Percentiles rank a stretch among this genome's conserved stretches.
Evolutionary conservation across 768 basidiomycete species (phyloP).

Genomic region (Psilocybe cyanescens): DNA sequence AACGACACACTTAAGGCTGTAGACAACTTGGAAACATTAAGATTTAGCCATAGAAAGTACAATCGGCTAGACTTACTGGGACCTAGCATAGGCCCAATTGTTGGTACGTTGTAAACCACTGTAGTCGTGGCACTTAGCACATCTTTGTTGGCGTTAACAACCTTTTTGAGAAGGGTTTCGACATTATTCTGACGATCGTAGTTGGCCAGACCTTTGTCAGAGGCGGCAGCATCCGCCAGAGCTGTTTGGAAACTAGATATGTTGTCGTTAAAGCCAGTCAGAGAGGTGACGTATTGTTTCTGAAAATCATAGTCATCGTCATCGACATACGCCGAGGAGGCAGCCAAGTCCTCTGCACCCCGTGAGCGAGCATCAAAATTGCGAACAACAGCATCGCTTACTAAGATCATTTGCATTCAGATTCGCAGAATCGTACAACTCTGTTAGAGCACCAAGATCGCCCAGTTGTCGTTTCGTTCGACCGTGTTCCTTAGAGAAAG

Average conservation of each 20-base stretch:
- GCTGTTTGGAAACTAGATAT: constrained; percentile 34
- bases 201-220: constrained; percentile 55
- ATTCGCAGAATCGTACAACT: constrained; percentile 2
- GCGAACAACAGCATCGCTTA: constrained; percentile 21
- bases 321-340: constrained; percentile 30
- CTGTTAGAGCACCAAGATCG: neutral
- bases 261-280: constrained; percentile 38
- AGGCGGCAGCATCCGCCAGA: constrained; percentile 36
- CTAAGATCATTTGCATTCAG: constrained; percentile 30
- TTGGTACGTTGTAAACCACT: constrained; percentile 43
- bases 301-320: constrained; percentile 37
- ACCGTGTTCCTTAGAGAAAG: neutral
- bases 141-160: constrained; percentile 53
- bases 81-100: constrained; percentile 53
- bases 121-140: constrained; percentile 34
- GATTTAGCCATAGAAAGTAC: neutral
- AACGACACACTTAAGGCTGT: constrained; percentile 62
- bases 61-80: constrained; percentile 47
- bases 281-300: constrained; percentile 36
- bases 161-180: constrained; percentile 52
- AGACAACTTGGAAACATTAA: constrained; percentile 45
- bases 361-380: constrained; percentile 7
- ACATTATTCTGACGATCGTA: constrained; percentile 48
- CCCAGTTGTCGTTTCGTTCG: neutral
- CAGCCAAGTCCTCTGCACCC: constrained; percentile 35